Percentiles rank a stretch among this genome's conserved stretches.
phyloP scores from a whole-genome alignment of 2,329 filamentous ascomycete genomes.

The Diplodia seriata region DNA sequence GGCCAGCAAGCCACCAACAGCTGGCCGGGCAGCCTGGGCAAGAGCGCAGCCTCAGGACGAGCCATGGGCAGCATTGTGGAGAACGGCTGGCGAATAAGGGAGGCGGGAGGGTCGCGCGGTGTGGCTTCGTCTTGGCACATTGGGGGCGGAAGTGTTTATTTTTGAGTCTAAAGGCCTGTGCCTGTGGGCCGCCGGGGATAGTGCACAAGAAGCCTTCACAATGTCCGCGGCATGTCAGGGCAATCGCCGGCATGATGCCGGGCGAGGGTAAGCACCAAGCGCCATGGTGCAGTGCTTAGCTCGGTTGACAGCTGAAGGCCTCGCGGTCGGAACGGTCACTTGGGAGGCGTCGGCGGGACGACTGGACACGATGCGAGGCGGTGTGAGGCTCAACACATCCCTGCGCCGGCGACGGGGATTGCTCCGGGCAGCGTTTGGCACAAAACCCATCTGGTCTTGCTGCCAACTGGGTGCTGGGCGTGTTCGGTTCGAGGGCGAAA shows the following conservation, averaged over 20 bases:
- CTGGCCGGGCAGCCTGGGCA: background rate
- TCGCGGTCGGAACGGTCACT: background rate
- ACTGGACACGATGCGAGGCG: background rate
- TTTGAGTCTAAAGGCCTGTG: background rate
- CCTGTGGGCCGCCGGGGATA: background rate
- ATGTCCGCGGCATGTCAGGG: background rate
- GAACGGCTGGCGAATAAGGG: background rate
- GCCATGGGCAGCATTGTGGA: background rate
- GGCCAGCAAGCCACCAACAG: constrained; percentile 1
- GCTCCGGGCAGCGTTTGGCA: background rate
- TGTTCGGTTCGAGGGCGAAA: background rate
- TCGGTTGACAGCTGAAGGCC: background rate
- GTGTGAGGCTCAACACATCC: constrained; percentile 2
- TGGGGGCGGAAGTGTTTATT: constrained; percentile 12
- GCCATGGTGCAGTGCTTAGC: background rate
- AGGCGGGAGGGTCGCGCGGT: background rate
- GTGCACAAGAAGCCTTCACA: background rate
- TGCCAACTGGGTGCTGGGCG: background rate
- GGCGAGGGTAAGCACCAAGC: background rate
- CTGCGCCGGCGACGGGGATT: background rate
- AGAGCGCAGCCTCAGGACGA: background rate
- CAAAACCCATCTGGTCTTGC: background rate
- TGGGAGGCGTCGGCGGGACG: background rate
- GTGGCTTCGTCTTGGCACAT: constrained; percentile 9
- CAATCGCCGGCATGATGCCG: background rate